Evolutionary conservation across 306 rosid genomes (phyloP).

Genomic region (Betula pendula): DNA sequence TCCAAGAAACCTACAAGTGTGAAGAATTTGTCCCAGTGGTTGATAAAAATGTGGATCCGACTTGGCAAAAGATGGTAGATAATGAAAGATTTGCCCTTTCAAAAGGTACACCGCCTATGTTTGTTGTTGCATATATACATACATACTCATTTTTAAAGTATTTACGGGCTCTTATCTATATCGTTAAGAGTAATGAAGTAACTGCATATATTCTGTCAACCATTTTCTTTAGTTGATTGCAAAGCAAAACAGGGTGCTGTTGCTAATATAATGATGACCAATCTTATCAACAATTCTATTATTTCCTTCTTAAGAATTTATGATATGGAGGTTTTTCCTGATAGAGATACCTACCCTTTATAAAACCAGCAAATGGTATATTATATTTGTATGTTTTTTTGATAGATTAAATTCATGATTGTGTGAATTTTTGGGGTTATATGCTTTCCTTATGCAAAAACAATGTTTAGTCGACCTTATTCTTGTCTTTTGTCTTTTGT

Average conservation of each 20-base stretch:
- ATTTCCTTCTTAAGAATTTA: background rate
- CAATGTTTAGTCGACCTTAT: background rate
- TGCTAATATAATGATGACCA: background rate
- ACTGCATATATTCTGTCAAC: background rate
- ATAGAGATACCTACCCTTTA: background rate
- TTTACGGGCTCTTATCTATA: background rate
- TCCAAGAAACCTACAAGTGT: slow-evolving; percentile 15
- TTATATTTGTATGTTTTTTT: background rate
- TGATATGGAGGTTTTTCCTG: background rate
- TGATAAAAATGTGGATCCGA: slow-evolving; percentile 36
- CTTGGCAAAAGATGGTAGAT: slow-evolving; percentile 37
- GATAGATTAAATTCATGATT: background rate
- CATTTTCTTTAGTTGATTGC: background rate
- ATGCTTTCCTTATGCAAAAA: background rate
- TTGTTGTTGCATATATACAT: background rate
- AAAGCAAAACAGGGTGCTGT: background rate
- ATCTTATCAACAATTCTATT: background rate
- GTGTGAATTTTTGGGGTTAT: background rate
- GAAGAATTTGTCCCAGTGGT: slow-evolving; percentile 37
- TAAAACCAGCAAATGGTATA: background rate
- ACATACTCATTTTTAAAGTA: background rate
- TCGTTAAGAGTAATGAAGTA: background rate
- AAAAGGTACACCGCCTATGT: slow-evolving; percentile 41
- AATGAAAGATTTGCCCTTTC: slow-evolving; percentile 28
- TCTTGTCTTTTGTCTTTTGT: background rate